Evolutionary conservation across 495 filamentous ascomycete species (phyloP).

Genomic region (Astrothelium subdiscretum): DNA sequence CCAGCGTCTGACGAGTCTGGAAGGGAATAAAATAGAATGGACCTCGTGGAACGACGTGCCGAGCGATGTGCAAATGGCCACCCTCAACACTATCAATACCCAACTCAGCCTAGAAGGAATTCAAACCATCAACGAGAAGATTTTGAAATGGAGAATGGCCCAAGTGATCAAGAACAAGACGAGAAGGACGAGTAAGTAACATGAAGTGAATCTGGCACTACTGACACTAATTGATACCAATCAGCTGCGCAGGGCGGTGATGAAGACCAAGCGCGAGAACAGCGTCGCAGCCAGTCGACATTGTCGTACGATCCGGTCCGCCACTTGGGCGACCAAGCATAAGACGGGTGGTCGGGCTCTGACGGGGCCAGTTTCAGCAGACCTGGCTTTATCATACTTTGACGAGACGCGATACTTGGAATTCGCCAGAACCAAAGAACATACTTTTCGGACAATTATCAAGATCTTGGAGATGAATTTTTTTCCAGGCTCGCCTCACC

Average conservation of each 20-base stretch:
- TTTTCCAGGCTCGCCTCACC: no score
- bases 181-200: background rate
- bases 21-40: background rate
- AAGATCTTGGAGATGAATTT: no score
- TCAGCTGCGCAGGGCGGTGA: background rate
- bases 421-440: no score
- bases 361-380: background rate
- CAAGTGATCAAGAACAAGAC: slow-evolving; percentile 1
- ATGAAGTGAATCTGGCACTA: background rate
- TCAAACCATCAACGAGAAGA: background rate
- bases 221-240: background rate
- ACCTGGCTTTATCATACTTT: no score
- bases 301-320: background rate
- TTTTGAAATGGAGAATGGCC: slow-evolving; percentile 1
- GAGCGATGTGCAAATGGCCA: background rate
- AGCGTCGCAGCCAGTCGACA: background rate
- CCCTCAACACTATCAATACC: background rate
- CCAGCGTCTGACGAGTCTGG: background rate
- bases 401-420: no score
- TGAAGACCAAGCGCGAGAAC: background rate
- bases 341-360: background rate
- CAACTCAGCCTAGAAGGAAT: background rate
- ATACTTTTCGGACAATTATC: no score
- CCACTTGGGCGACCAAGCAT: background rate
- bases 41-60: slow-evolving; percentile 1